Evolutionary conservation across 495 filamentous ascomycete species (phyloP).

Genomic region (Penicillium nucicola): DNA sequence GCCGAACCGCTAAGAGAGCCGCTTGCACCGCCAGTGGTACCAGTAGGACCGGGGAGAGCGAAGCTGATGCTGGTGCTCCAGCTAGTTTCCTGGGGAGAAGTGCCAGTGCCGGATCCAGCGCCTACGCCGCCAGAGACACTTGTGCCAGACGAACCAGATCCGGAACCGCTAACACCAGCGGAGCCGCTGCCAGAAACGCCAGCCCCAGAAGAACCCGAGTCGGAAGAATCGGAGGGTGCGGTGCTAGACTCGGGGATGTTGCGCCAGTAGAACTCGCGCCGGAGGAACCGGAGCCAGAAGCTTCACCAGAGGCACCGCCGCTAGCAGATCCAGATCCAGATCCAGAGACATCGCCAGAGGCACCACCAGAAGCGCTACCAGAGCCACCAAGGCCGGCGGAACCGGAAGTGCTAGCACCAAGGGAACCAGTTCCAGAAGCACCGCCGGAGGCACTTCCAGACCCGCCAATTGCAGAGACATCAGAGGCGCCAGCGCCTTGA

Average conservation of each 20-base stretch:
- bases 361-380: too few relatives aligned
- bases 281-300: conserved; percentile 8
- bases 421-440: too few relatives aligned
- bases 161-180: conserved; percentile 15
- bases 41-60: conserved; percentile 5
- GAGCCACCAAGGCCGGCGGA: too few relatives aligned
- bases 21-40: neutral
- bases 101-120: conserved; percentile 2
- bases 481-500: too few relatives aligned
- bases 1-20: conserved; percentile 5
- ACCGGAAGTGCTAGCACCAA: too few relatives aligned
- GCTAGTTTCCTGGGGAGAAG: neutral
- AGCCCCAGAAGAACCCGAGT: conserved; percentile 12
- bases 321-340: conserved; percentile 2
- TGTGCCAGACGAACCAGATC: conserved; percentile 11
- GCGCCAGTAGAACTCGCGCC: conserved; percentile 9
- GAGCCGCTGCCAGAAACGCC: conserved; percentile 10
- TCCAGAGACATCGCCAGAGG: neutral
- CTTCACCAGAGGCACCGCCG: neutral
- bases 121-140: conserved; percentile 6
- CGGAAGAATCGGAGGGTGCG: conserved; percentile 4
- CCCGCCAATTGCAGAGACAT: too few relatives aligned
- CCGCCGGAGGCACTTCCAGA: conserved; percentile 2
- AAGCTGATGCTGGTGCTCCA: conserved; percentile 12
- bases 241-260: conserved; percentile 3